Evolutionary conservation across 1,284 basidiomycete genomes (phyloP).

Genomic region (Ustilago esculenta): DNA sequence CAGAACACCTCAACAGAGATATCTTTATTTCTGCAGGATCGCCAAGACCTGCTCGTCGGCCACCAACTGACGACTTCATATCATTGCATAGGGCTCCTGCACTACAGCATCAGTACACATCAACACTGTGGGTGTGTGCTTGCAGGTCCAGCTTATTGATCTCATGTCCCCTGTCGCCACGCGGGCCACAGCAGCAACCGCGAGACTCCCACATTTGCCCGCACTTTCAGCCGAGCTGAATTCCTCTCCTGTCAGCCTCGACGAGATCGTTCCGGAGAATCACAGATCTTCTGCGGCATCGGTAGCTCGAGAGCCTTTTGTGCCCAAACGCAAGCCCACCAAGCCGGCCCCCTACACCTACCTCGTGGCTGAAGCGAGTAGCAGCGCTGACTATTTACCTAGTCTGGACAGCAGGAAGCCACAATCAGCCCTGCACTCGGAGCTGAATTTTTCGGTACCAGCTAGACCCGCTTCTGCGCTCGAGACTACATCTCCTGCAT

Average conservation of each 20-base stretch:
- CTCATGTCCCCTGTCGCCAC: slow-evolving; percentile 40
- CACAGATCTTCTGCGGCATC: slow-evolving; percentile 15
- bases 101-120: slow-evolving; percentile 6
- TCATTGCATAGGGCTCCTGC: neutral
- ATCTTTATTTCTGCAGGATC: too few relatives aligned
- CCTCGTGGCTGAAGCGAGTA: slow-evolving; percentile 19
- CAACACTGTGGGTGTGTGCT: slow-evolving; percentile 11
- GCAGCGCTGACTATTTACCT: slow-evolving; percentile 26
- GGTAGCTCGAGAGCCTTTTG: slow-evolving; percentile 21
- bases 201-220: neutral
- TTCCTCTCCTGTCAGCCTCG: neutral
- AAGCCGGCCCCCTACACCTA: slow-evolving; percentile 36
- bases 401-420: slow-evolving; percentile 1
- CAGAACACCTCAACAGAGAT: too few relatives aligned
- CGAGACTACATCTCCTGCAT: slow-evolving; percentile 1
- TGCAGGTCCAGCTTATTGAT: too few relatives aligned
- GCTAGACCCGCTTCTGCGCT: slow-evolving; percentile 25
- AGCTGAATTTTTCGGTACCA: neutral
- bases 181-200: slow-evolving; percentile 33
- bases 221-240: neutral
- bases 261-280: neutral
- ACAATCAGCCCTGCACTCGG: neutral
- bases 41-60: too few relatives aligned
- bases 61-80: too few relatives aligned
- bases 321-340: slow-evolving; percentile 30